These are phyloP conservation scores for Actinomucor elegans DNA, from an alignment of 371 early-diverging fungal genomes.

Conservation along the genomic window DNA sequence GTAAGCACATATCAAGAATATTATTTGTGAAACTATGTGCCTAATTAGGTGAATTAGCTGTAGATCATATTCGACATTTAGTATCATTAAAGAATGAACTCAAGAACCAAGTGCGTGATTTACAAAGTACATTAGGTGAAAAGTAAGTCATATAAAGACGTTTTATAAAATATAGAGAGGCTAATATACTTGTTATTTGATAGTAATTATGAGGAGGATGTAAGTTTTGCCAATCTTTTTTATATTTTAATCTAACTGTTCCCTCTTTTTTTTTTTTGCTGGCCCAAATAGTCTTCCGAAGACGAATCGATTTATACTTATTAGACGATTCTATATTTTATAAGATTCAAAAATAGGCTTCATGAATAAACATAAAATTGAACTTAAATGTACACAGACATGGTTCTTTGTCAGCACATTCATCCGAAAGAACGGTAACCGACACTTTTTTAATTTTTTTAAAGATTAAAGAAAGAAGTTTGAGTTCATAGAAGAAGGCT, in stretches of 20 bases:
- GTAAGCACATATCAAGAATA: constrained; percentile 2
- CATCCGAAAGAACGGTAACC: too few species aligned
- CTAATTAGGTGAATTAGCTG: constrained; percentile 7
- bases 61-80: constrained; percentile 20
- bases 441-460: too few species aligned
- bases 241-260: not conserved
- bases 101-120: constrained; percentile 17
- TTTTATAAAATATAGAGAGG: constrained; percentile 21
- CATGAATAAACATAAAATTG: too few species aligned
- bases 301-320: too few species aligned
- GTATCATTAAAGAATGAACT: constrained; percentile 17
- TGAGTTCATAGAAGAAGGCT: too few species aligned
- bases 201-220: constrained; percentile 41
- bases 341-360: too few species aligned
- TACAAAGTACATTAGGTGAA: constrained; percentile 21
- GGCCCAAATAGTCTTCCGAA: constrained; percentile 35
- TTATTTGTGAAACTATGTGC: not conserved
- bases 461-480: too few species aligned
- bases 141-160: constrained; percentile 8
- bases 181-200: not conserved
- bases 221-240: constrained; percentile 8
- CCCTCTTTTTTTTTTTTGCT: not conserved
- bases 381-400: too few species aligned
- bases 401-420: too few species aligned
- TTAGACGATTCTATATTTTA: too few species aligned